phyloP scores from a whole-genome alignment of 1,284 basidiomycete genomes.

The Apiotrichum laibachii region DNA sequence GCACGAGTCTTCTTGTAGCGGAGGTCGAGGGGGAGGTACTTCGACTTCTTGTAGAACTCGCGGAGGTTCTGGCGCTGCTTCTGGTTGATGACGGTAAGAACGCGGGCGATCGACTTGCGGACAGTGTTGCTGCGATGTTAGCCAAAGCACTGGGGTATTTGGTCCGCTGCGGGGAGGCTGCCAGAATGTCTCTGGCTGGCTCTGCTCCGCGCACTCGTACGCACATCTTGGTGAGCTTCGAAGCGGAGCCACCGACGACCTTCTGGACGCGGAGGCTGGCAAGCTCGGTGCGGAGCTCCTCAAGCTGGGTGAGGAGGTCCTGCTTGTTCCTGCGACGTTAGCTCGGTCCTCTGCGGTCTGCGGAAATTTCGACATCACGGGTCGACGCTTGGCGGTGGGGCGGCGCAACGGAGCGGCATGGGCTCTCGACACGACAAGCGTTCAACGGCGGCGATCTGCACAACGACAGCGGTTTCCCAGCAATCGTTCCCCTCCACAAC shows the following conservation, averaged over 20 bases:
- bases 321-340: slow-evolving; percentile 68
- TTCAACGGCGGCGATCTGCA: too few species aligned
- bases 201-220: slow-evolving; percentile 41
- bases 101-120: slow-evolving; percentile 98
- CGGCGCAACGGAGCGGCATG: neutral
- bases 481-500: neutral
- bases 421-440: too few species aligned
- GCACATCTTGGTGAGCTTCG: slow-evolving; percentile 97
- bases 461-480: neutral
- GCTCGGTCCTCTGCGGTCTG: neutral
- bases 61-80: slow-evolving; percentile 96
- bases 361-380: neutral
- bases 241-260: slow-evolving; percentile 92
- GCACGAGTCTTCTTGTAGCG: slow-evolving; percentile 98
- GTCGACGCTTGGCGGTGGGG: neutral
- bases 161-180: too few species aligned
- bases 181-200: neutral
- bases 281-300: slow-evolving; percentile 95
- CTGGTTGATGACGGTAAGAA: slow-evolving; percentile 97
- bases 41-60: slow-evolving; percentile 96
- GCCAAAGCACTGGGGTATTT: neutral
- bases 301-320: slow-evolving; percentile 93
- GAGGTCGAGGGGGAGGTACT: slow-evolving; percentile 89
- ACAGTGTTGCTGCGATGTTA: slow-evolving; percentile 71
- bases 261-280: slow-evolving; percentile 93